Conservation (phyloP, 2,329 filamentous ascomycete genomes). For the Trichoderma sp. region DNA sequence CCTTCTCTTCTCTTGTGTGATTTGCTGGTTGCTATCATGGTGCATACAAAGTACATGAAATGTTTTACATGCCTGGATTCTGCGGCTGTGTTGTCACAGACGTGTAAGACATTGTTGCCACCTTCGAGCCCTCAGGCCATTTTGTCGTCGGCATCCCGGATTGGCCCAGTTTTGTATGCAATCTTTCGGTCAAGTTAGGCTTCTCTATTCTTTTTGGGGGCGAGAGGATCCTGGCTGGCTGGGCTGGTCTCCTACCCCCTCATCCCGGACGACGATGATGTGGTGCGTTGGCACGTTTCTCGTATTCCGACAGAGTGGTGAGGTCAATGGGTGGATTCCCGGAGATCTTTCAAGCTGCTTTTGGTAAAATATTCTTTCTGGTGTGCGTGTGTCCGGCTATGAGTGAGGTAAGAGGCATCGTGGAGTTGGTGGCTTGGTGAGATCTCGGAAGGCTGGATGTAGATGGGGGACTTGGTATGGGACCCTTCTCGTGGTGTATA, state of each 20-base stretch:
- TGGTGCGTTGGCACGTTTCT: neutral
- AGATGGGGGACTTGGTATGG: neutral
- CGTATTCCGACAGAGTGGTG: slow-evolving; percentile 13
- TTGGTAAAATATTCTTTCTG: neutral
- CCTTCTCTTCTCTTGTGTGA: neutral
- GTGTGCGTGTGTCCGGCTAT: neutral
- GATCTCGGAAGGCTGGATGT: neutral
- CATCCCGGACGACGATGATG: neutral
- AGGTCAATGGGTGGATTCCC: neutral
- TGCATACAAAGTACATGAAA: neutral
- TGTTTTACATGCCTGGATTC: neutral
- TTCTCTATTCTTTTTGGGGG: neutral
- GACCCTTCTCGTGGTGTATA: neutral
- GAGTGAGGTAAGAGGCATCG: slow-evolving; percentile 8
- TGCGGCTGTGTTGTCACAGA: neutral
- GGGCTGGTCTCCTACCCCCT: neutral
- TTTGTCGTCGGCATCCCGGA: neutral
- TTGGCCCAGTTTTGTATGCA: neutral
- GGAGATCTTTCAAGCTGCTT: neutral
- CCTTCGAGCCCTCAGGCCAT: neutral
- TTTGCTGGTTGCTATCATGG: neutral
- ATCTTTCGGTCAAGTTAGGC: neutral
- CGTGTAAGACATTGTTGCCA: slow-evolving; percentile 14
- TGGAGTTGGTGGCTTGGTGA: slow-evolving; percentile 8
- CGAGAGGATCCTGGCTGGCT: neutral